These are phyloP conservation scores for Malus hybrid DNA, from an alignment of 331 rosid genomes.

Conservation along the genomic window DNA sequence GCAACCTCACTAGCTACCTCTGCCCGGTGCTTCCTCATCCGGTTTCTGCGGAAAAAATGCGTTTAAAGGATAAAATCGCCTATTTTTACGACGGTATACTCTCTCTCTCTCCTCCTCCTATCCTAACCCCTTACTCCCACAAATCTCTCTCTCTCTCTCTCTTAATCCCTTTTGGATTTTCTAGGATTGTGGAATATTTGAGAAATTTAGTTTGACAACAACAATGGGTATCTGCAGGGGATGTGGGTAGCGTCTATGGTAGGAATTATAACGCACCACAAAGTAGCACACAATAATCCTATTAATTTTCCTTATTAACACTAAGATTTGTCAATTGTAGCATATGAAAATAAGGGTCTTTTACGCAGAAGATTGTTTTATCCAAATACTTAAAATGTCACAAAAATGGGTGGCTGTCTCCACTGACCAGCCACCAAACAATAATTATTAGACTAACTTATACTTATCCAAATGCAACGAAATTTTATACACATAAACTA, in stretches of 20 bases:
- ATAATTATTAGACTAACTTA: too few species aligned
- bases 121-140: background rate
- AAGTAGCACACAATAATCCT: too few species aligned
- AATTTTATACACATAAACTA: too few species aligned
- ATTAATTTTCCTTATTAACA: too few species aligned
- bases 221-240: slow-evolving; percentile 50
- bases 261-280: too few species aligned
- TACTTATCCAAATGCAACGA: too few species aligned
- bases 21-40: background rate
- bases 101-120: background rate
- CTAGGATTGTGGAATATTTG: background rate
- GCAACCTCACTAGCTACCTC: slow-evolving; percentile 12
- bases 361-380: too few species aligned
- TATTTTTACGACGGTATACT: slow-evolving; percentile 81
- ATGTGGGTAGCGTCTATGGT: slow-evolving; percentile 71
- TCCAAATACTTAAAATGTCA: too few species aligned
- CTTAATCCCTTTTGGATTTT: background rate
- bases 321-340: too few species aligned
- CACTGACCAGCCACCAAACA: too few species aligned
- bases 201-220: background rate
- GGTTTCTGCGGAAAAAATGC: slow-evolving; percentile 37
- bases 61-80: slow-evolving; percentile 77
- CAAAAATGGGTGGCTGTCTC: too few species aligned
- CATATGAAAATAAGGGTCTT: too few species aligned
- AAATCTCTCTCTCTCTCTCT: background rate